Percentiles rank a stretch among this genome's conserved stretches.
Evolutionary conservation across 2,329 filamentous ascomycete species (phyloP).

Genomic region (Botrytis byssoidea): DNA sequence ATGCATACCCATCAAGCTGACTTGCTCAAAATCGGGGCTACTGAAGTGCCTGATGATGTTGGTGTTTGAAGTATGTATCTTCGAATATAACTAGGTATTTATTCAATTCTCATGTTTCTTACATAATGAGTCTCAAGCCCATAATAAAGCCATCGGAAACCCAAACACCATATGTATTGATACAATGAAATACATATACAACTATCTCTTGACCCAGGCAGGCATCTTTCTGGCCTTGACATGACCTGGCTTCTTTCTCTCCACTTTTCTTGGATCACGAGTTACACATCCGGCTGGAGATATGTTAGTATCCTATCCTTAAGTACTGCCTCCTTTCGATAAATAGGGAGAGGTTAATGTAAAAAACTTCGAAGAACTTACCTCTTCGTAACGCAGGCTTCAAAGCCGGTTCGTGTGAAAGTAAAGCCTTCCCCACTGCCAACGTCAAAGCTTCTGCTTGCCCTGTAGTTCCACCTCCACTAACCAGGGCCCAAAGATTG

Average conservation of each 20-base stretch:
- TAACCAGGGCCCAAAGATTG: slow-evolving; percentile 85
- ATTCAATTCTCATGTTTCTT: slow-evolving; percentile 2
- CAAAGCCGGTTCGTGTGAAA: slow-evolving; percentile 88
- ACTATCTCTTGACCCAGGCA: slow-evolving; percentile 81
- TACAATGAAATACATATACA: slow-evolving; percentile 37
- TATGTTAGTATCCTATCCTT: slow-evolving; percentile 31
- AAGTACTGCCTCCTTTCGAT: slow-evolving; percentile 14
- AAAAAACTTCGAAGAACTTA: slow-evolving; percentile 50
- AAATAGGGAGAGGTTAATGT: neutral
- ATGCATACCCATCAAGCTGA: neutral
- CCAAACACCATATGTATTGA: slow-evolving; percentile 18
- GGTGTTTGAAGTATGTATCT: neutral
- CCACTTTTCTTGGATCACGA: slow-evolving; percentile 85
- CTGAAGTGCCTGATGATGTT: neutral
- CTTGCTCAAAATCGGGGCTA: neutral
- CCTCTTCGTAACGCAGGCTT: slow-evolving; percentile 86
- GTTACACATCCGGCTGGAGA: slow-evolving; percentile 83
- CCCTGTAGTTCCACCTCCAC: slow-evolving; percentile 87
- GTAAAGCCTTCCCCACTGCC: slow-evolving; percentile 81
- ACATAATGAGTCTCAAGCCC: neutral
- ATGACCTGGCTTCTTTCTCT: slow-evolving; percentile 96
- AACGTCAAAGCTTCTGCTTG: slow-evolving; percentile 94
- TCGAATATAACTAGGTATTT: neutral
- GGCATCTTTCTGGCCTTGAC: slow-evolving; percentile 98
- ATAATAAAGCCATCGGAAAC: neutral